Base-by-base conservation (phyloP, 768 basidiomycete species). In the Tricholoma furcatifolium region DNA sequence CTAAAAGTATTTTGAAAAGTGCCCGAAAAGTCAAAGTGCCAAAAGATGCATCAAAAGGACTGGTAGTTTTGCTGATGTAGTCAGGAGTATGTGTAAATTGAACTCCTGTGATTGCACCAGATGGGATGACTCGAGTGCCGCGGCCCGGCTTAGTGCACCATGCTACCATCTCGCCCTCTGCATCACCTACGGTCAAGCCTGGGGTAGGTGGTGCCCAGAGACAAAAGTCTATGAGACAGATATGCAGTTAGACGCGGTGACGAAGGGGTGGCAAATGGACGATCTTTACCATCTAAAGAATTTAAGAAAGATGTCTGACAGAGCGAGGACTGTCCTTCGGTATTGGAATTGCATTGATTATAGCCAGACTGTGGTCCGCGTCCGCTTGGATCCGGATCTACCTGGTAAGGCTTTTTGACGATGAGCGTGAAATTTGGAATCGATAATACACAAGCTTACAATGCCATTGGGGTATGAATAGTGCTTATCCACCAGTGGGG, bases 321-420 rank as follows among this genome's bases (percentile, higher is more conserved):
- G 18, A 76, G 57, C 0, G 85, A 85, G 3, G 71, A 24, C 51
- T 75, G 80, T 54, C 72, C 75, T 64, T 81, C 71, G 5, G 84
- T 85, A 24, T 79, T 80, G 1, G 77, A 72, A 66, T 84, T 82
- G 68, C 83, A 85, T 5, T 69, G 59, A 64, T 83, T 83, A 72
- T 82, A 82, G 11, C 85, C 85, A n/a, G 53, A 55, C 57, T 85
- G 84, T 11, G 70, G 63, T 4, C 85, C 86, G 54, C 85, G 82
- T 21, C 65, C 61, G 40, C 70, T 44, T 17, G 59, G 69, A 55
- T 68, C 67, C 39, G 74, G 65, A 43, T 80, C 76, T 35, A 71
- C 80, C 65, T 82, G 71, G 61, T 78, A 75, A 2, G 83, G 83
- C 81, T 83, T 47, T 46, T 73, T 32, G 18, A 18, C 31, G 23